Base-by-base conservation (phyloP, 352 stramenopile species). In the Globisporangium spinosum region DNA sequence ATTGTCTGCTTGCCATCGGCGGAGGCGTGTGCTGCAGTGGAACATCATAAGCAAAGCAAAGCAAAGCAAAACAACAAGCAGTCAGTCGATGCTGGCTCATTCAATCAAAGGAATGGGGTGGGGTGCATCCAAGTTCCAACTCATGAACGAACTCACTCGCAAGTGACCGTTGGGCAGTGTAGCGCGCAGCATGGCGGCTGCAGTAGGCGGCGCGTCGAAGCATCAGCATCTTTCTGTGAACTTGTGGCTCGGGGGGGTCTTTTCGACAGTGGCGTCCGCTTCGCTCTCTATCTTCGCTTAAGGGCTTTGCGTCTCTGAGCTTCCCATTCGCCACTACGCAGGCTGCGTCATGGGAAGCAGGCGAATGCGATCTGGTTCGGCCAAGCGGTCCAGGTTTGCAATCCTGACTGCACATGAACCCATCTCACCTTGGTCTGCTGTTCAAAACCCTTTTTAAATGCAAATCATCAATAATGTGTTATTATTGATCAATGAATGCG, bases 1-100 rank as follows among this genome's bases (percentile, higher is more conserved):
- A 98, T 66, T 12, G 56, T 57, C 25, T 61, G 54, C 23, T 55
- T 62, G 49, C n/a, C n/a, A 15, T 32, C 56, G 32, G 29, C 17
- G 17, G n/a, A 15, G n/a, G 29, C 25, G 17, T 59, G 54, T 15
- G 54, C 56, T 61, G 56, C 20, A 59, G 17, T 7, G 40, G 29
- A 12, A 2, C 17, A n/a, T 35, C 13, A 45, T 20, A 13, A 56
- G 3, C 23, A 65, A 47, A 17, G 13, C 15, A 65, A 17, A 65
- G 0, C 15, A 65, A 47, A 17, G 13, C 15, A 65, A 17, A 65
- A 0, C 15, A 12, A 49, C 9, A 13, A 58, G 9, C 7, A 64
- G 45, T 29, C 17, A 22, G 32, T 38, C 5, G 22, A 17, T 49
- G 10, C 12, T n/a, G 32, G 27, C 3, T 0, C n/a, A 27, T 27